Percentiles rank a stretch among this genome's conserved stretches.
These are phyloP conservation scores for Urtica urens DNA, from an alignment of 306 rosid genomes.

Conservation along the genomic window DNA sequence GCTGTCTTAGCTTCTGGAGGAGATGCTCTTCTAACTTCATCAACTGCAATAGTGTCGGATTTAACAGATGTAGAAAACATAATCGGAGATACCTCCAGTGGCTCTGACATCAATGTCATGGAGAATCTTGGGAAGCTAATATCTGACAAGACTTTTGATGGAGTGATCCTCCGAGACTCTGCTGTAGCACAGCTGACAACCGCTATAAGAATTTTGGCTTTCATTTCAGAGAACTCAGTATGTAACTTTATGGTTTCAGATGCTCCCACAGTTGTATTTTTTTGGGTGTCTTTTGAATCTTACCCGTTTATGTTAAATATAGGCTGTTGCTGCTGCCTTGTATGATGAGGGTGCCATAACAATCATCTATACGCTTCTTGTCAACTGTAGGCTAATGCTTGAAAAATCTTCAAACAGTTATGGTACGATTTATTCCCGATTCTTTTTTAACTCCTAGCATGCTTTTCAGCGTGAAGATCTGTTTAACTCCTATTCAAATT, in stretches of 20 bases:
- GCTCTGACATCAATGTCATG: slow-evolving; percentile 85
- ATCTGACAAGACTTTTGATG: slow-evolving; percentile 90
- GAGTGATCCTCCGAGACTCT: slow-evolving; percentile 78
- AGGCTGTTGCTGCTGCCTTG: slow-evolving; percentile 73
- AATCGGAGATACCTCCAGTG: slow-evolving; percentile 62
- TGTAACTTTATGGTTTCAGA: slow-evolving; percentile 15
- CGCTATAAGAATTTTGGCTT: slow-evolving; percentile 85
- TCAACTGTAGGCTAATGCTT: slow-evolving; percentile 84
- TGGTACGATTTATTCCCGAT: slow-evolving; percentile 34
- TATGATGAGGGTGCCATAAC: slow-evolving; percentile 87
- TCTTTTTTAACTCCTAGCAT: neutral
- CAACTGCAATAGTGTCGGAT: slow-evolving; percentile 65
- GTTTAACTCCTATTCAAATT: too few relatives aligned
- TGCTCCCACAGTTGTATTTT: slow-evolving; percentile 2
- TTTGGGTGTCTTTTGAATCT: slow-evolving; percentile 3
- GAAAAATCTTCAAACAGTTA: slow-evolving; percentile 87
- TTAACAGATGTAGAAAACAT: slow-evolving; percentile 73
- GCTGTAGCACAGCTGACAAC: slow-evolving; percentile 89
- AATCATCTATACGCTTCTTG: slow-evolving; percentile 70
- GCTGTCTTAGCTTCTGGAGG: slow-evolving; percentile 93
- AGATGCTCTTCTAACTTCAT: slow-evolving; percentile 80
- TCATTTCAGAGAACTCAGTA: slow-evolving; percentile 91
- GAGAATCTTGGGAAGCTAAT: slow-evolving; percentile 84
- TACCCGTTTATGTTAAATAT: slow-evolving; percentile 24
- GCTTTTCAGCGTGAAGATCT: neutral